phyloP scores from a whole-genome alignment of 2,329 filamentous ascomycete species.

The Hymenoscyphus scutula region DNA sequence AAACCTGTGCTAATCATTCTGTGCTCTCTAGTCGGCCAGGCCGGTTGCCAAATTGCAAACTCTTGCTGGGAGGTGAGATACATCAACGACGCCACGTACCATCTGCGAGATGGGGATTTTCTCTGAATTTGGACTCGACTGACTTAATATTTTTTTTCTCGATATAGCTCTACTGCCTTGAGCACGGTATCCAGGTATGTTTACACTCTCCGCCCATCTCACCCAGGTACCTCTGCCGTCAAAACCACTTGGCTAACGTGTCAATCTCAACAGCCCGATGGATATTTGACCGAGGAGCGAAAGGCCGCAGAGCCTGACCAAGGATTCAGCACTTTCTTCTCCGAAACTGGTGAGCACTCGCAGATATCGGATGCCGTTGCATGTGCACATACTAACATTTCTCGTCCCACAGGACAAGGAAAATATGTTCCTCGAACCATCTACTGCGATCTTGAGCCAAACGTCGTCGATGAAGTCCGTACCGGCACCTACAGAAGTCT shows the following conservation, averaged over 20 bases:
- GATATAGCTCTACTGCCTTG: slow-evolving; percentile 93
- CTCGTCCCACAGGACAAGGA: slow-evolving; percentile 69
- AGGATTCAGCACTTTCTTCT: slow-evolving; percentile 99
- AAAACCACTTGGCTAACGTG: slow-evolving; percentile 35
- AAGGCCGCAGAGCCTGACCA: slow-evolving; percentile 91
- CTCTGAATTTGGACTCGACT: slow-evolving; percentile 19
- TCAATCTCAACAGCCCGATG: slow-evolving; percentile 72
- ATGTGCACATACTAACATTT: slow-evolving; percentile 1
- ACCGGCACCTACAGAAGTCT: slow-evolving; percentile 93
- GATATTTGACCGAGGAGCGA: slow-evolving; percentile 96
- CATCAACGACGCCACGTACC: slow-evolving; percentile 1
- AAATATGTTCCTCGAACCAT: slow-evolving; percentile 99
- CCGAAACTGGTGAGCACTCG: slow-evolving; percentile 85
- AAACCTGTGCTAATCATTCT: slow-evolving; percentile 29
- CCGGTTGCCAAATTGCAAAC: slow-evolving; percentile 99
- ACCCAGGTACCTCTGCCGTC: not conserved
- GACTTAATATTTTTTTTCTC: slow-evolving; percentile 32
- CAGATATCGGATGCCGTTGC: not conserved
- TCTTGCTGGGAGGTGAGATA: slow-evolving; percentile 98
- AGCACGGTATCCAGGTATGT: slow-evolving; percentile 97
- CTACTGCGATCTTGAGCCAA: slow-evolving; percentile 99
- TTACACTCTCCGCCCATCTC: slow-evolving; percentile 16
- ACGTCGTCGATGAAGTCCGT: slow-evolving; percentile 98
- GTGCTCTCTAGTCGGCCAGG: slow-evolving; percentile 81
- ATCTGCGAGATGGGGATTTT: not conserved